These are phyloP conservation scores for Talaromyces sp. DNA, from an alignment of 2,329 filamentous ascomycete genomes.

Conservation along the genomic window DNA sequence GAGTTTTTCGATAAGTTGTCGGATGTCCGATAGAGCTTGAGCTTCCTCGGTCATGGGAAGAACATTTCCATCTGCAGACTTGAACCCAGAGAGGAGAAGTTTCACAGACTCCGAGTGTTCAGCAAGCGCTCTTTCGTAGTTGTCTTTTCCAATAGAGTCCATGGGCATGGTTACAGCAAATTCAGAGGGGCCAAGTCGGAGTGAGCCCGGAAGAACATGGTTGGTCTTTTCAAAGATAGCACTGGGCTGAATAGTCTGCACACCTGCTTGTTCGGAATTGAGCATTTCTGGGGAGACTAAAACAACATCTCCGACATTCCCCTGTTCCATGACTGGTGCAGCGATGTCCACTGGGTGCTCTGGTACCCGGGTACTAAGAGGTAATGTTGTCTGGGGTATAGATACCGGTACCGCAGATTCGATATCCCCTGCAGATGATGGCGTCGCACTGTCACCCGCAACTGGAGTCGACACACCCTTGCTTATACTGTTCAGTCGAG, in stretches of 20 bases:
- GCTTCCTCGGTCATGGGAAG: constrained; percentile 24
- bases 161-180: constrained; percentile 42
- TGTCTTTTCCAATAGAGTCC: constrained; percentile 43
- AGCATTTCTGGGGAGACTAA: constrained; percentile 29
- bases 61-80: constrained; percentile 17
- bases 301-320: constrained; percentile 24
- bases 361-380: constrained; percentile 37
- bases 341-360: constrained; percentile 20
- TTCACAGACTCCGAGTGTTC: constrained; percentile 29
- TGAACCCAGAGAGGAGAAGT: constrained; percentile 27
- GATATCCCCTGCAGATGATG: constrained; percentile 43
- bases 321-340: constrained; percentile 20
- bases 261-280: constrained; percentile 21
- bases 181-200: constrained; percentile 38
- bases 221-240: constrained; percentile 30
- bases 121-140: constrained; percentile 36
- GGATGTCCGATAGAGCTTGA: constrained; percentile 30
- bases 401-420: constrained; percentile 31
- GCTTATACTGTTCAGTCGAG: constrained; percentile 26
- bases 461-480: constrained; percentile 20
- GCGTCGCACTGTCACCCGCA: constrained; percentile 33
- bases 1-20: constrained; percentile 34
- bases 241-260: constrained; percentile 39
- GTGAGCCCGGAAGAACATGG: constrained; percentile 28
- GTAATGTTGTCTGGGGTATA: constrained; percentile 29